Percentiles rank a stretch among this genome's conserved stretches.
Conservation (phyloP, 768 basidiomycete genomes). For the Rhodotorula diobovata region DNA sequence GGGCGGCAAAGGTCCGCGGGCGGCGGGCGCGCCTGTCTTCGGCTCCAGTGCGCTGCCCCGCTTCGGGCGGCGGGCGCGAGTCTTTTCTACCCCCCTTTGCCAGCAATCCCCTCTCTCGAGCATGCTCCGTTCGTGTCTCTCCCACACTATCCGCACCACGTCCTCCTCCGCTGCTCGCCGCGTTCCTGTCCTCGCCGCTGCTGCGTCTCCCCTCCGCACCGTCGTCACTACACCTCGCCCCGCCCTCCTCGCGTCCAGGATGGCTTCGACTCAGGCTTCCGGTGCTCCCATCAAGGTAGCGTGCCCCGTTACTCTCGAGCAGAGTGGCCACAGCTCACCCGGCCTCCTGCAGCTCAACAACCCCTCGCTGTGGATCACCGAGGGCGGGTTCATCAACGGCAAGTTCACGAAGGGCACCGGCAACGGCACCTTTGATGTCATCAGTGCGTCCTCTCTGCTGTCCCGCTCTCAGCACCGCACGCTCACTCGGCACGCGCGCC, state of each 20-base stretch:
- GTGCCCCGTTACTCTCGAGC: too few species aligned
- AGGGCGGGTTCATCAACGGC: constrained; percentile 69
- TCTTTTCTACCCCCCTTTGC: too few species aligned
- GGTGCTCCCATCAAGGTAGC: constrained; percentile 6
- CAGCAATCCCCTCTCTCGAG: not conserved
- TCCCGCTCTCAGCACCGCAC: not conserved
- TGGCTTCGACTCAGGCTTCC: not conserved
- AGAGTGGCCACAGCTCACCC: too few species aligned
- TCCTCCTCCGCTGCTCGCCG: not conserved
- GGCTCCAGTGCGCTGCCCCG: too few species aligned
- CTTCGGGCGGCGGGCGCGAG: too few species aligned
- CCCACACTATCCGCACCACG: not conserved
- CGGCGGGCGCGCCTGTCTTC: too few species aligned
- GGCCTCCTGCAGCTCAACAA: constrained; percentile 58
- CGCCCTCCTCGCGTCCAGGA: too few species aligned
- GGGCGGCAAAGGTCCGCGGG: too few species aligned
- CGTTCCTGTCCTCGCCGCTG: not conserved
- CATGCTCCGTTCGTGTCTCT: not conserved
- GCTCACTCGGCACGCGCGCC: too few species aligned
- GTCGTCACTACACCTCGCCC: not conserved
- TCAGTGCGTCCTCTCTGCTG: constrained; percentile 55
- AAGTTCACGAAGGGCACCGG: constrained; percentile 78
- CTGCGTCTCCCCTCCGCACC: not conserved
- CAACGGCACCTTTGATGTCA: constrained; percentile 67
- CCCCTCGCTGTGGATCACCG: constrained; percentile 64